Conservation (phyloP, 2,329 filamentous ascomycete genomes). For the Colletotrichum noveboracense region DNA sequence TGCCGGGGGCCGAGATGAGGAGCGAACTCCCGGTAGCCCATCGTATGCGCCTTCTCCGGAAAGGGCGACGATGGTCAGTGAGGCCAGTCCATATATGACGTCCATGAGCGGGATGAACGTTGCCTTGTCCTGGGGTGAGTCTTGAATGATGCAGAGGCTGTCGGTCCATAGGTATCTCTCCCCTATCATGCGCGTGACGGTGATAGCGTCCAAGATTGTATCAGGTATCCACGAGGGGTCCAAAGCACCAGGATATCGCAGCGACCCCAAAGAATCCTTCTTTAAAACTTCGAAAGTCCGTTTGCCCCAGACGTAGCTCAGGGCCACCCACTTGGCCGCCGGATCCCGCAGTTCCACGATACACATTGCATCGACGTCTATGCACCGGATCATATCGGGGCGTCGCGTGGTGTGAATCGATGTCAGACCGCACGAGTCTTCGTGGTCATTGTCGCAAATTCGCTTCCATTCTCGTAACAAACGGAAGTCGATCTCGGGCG, state of each 20-base stretch:
- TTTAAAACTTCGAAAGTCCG: neutral
- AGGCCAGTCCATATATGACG: neutral
- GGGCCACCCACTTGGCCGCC: neutral
- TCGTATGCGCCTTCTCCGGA: neutral
- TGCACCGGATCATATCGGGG: neutral
- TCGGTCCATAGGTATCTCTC: neutral
- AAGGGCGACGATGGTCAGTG: neutral
- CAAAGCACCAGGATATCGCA: neutral
- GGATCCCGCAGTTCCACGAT: neutral
- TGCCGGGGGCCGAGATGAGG: neutral
- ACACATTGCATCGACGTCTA: neutral
- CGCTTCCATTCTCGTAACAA: neutral
- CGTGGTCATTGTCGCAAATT: neutral
- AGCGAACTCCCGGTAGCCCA: neutral
- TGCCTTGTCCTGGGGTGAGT: neutral
- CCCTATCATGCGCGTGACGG: neutral
- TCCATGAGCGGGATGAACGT: neutral
- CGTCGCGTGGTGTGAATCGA: neutral
- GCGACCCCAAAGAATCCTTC: neutral
- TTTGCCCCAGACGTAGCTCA: neutral
- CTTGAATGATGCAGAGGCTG: neutral
- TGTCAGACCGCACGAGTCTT: neutral
- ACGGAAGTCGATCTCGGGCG: rapidly evolving
- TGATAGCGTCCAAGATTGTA: neutral
- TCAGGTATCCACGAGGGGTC: neutral